Evolutionary conservation across 306 rosid species (phyloP).

Genomic region (Vigna trinervia): DNA sequence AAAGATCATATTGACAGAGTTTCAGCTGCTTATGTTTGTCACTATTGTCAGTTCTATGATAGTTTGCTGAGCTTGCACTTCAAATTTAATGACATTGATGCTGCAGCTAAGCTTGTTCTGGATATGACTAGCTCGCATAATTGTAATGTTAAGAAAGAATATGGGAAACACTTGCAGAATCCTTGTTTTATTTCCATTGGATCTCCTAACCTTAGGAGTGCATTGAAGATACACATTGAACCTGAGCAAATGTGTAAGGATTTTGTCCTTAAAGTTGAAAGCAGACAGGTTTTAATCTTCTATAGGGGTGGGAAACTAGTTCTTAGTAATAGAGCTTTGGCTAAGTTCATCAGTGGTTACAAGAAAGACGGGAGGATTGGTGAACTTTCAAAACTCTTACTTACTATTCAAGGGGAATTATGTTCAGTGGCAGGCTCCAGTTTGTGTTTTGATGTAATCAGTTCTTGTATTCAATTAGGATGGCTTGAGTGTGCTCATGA

Average conservation of each 20-base stretch:
- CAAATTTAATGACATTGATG: constrained; percentile 69
- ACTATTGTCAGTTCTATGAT: constrained; percentile 75
- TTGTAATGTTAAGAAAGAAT: constrained; percentile 43
- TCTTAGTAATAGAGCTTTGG: constrained; percentile 66
- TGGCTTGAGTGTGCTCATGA: constrained; percentile 95
- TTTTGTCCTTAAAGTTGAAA: constrained; percentile 68
- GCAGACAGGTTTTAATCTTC: constrained; percentile 61
- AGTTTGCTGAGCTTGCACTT: constrained; percentile 86
- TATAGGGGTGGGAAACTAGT: constrained; percentile 70
- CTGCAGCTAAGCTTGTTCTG: constrained; percentile 71
- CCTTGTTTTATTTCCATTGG: constrained; percentile 72
- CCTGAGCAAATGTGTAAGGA: constrained; percentile 76
- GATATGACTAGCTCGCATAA: constrained; percentile 59
- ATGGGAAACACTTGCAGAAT: constrained; percentile 45
- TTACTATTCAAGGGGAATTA: constrained; percentile 54
- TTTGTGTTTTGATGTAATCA: constrained; percentile 65
- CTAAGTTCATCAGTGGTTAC: constrained; percentile 64
- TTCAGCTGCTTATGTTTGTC: constrained; percentile 54
- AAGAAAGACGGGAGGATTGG: constrained; percentile 55
- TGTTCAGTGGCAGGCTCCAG: constrained; percentile 58
- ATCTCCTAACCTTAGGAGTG: constrained; percentile 63
- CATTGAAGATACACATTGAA: constrained; percentile 62
- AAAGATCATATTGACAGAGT: constrained; percentile 61
- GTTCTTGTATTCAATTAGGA: constrained; percentile 75
- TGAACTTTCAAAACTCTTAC: constrained; percentile 72